Evolutionary conservation across 2,329 filamentous ascomycete genomes (phyloP).

Genomic region (Penicillium janthinellum): DNA sequence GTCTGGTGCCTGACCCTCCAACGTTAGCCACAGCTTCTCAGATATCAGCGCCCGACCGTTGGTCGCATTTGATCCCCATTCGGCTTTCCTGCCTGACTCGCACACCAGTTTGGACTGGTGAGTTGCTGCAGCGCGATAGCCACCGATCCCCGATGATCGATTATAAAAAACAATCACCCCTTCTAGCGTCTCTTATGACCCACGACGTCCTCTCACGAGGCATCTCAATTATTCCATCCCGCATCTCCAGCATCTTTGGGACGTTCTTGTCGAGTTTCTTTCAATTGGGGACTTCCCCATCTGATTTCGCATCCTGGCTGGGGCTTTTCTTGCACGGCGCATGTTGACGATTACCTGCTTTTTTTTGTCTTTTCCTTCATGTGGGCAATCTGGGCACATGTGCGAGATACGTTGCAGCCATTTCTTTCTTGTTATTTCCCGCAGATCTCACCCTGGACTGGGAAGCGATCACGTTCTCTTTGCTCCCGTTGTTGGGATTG

Average conservation of each 20-base stretch:
- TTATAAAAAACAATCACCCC: conserved; percentile 2
- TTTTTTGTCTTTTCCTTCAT: background rate
- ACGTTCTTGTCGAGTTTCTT: conserved; percentile 3
- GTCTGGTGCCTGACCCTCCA: background rate
- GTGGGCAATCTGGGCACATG: conserved; percentile 6
- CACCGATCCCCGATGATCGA: conserved; percentile 4
- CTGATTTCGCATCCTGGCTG: conserved; percentile 15
- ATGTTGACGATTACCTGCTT: conserved; percentile 13
- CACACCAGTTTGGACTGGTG: conserved; percentile 5
- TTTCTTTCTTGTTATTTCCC: background rate
- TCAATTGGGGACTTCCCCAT: background rate
- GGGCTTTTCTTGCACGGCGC: conserved; percentile 17
- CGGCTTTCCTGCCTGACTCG: background rate
- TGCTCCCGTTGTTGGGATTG: background rate
- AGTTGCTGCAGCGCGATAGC: conserved; percentile 2
- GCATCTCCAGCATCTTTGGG: conserved; percentile 10
- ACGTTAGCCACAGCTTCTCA: conserved; percentile 3
- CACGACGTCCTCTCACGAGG: conserved; percentile 7
- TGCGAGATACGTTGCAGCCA: conserved; percentile 16
- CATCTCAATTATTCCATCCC: conserved; percentile 1
- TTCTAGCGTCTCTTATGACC: background rate
- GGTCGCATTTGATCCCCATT: background rate
- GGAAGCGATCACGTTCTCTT: conserved; percentile 5
- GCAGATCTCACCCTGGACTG: background rate
- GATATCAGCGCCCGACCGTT: conserved; percentile 7